Conservation (phyloP, 352 stramenopile species). For the Phytopythium sindhum region DNA sequence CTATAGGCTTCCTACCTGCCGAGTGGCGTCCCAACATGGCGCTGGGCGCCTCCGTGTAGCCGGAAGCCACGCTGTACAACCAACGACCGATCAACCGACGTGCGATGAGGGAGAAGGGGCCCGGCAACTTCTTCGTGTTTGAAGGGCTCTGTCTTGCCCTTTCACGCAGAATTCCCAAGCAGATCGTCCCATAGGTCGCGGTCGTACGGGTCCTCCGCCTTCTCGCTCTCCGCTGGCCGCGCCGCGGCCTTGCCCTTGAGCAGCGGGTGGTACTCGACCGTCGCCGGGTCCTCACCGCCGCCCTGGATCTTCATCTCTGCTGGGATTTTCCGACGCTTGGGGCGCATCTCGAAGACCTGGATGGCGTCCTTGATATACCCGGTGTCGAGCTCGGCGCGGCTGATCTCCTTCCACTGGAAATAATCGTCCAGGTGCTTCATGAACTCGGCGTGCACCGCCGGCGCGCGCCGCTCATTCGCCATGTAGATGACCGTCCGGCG, state of each 20-base stretch:
- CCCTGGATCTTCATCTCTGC: slow-evolving; percentile 60
- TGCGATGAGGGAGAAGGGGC: too few species aligned
- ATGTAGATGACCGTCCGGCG: slow-evolving; percentile 78
- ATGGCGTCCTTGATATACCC: slow-evolving; percentile 74
- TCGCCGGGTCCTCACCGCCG: slow-evolving; percentile 19
- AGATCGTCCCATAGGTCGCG: slow-evolving; percentile 69
- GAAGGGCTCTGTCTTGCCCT: neutral
- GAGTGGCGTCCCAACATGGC: too few species aligned
- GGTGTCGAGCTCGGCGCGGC: slow-evolving; percentile 48
- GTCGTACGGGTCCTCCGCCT: slow-evolving; percentile 50
- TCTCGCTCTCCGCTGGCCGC: neutral
- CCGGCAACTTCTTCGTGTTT: neutral
- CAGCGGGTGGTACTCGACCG: slow-evolving; percentile 45
- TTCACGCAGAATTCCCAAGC: slow-evolving; percentile 23
- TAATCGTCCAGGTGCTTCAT: slow-evolving; percentile 60
- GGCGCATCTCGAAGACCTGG: slow-evolving; percentile 74
- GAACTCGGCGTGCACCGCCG: slow-evolving; percentile 51
- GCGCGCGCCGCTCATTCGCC: slow-evolving; percentile 69
- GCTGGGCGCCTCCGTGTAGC: too few species aligned
- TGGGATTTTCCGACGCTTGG: slow-evolving; percentile 74
- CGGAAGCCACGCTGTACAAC: too few species aligned
- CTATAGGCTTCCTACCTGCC: too few species aligned
- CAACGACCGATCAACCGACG: too few species aligned
- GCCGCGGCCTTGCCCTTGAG: slow-evolving; percentile 17
- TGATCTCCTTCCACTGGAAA: slow-evolving; percentile 71